A percentile compares a stretch with the other conserved stretches of the same genome.
Evolutionary conservation across 1,284 basidiomycete genomes (phyloP).

Genomic region (Ceratobasidium sp.): DNA sequence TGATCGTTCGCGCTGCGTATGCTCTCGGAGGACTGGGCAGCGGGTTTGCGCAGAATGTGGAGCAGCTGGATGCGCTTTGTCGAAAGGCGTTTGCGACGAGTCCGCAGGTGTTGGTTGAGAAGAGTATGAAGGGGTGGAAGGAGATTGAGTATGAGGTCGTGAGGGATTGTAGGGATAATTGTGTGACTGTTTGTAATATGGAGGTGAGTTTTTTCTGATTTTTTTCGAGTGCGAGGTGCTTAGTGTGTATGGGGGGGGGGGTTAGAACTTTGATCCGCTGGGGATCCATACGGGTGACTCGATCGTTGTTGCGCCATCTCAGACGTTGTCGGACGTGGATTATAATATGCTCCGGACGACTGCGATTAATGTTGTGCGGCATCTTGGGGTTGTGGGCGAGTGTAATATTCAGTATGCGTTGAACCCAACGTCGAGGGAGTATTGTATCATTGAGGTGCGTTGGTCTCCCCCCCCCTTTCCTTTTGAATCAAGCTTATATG

Average conservation of each 20-base stretch:
- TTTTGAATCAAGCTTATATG: neutral
- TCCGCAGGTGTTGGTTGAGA: slow-evolving; percentile 97
- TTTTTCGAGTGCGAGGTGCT: neutral
- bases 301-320: slow-evolving; percentile 98
- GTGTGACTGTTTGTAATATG: slow-evolving; percentile 99
- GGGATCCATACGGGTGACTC: slow-evolving; percentile 99
- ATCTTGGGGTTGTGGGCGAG: slow-evolving; percentile 97
- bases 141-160: slow-evolving; percentile 99
- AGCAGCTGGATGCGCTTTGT: slow-evolving; percentile 88
- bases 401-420: slow-evolving; percentile 99
- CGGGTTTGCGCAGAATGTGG: slow-evolving; percentile 93
- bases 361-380: slow-evolving; percentile 97
- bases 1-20: slow-evolving; percentile 97
- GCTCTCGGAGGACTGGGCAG: slow-evolving; percentile 95
- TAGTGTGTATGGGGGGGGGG: no score
- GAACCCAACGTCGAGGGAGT: slow-evolving; percentile 94
- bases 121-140: slow-evolving; percentile 99
- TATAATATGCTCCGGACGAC: slow-evolving; percentile 99
- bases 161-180: slow-evolving; percentile 97
- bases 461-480: neutral
- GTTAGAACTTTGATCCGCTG: slow-evolving; percentile 97
- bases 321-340: slow-evolving; percentile 96
- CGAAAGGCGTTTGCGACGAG: slow-evolving; percentile 96
- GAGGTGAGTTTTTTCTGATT: slow-evolving; percentile 73
- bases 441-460: slow-evolving; percentile 95